Evolutionary conservation across 2,329 filamentous ascomycete species (phyloP), one percentile per base, ranked within the genome.

Genomic region (Fusarium dlaminii): DNA sequence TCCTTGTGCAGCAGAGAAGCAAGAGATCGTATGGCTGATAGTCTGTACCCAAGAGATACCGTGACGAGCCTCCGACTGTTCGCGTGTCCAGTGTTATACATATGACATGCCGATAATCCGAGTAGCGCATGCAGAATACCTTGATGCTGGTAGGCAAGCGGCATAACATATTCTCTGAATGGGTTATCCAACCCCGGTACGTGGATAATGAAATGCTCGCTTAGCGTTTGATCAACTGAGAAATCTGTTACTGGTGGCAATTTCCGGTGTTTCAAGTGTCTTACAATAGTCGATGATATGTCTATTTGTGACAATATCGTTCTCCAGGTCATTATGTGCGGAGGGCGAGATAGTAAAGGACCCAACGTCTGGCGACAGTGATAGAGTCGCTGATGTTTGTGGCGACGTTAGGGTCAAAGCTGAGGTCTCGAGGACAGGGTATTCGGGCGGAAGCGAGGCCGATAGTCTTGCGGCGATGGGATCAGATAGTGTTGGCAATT

Each of bases 111-210:
- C 0, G 79, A 63, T 5, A 80, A 40, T 2, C 79, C 79, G 3
- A 81, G 71, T 3, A 80, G 32, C 0, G 79, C 77, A 29, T 81
- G 78, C 1, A 80, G 55, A 2, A 80, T 76, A 0, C 78, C 79
- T 8, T 69, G 70, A 9, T 81, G 74, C 14, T 73, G 71, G 27
- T 75, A 69, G 1, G 76, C 78, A 7, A 80, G 68, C 0, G 78
- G 77, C 3, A 80, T 32, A 1, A 80, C 37, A 24, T 77, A 57
- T 6, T 76, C 59, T 10, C 66, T 61, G 7, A 80, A 79, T 3
- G 77, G 76, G 17, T 80, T 78, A 3, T 71, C 66, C 3, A 68
- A 60, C 4, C 77, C 77, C 1, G 70, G 46, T 0, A 72, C 68
- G 9, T 68, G 63, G 4, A 80, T 76, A 3, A 71, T 58, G 9